A percentile compares a stretch with the other conserved stretches of the same genome.
Conservation (phyloP, 768 basidiomycete genomes). For the Scleroderma bovista region DNA sequence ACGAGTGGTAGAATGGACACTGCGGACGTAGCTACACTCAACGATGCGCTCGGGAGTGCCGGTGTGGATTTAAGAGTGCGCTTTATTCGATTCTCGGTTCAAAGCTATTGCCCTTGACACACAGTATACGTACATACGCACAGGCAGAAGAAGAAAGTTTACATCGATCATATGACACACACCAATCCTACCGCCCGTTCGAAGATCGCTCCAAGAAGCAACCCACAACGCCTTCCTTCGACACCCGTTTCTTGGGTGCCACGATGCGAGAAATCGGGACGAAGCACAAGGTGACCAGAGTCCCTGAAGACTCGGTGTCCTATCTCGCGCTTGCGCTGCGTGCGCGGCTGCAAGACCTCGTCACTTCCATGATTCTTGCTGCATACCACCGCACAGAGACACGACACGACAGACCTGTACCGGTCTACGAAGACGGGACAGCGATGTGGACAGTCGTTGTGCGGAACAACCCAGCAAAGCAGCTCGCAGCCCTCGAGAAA, state of each 20-base stretch:
- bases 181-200: constrained; percentile 56
- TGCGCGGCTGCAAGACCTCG: constrained; percentile 62
- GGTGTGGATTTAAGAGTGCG: constrained; percentile 79
- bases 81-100: constrained; percentile 1
- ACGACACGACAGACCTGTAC: constrained; percentile 61
- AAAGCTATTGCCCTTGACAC: neutral
- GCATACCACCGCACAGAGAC: constrained; percentile 65
- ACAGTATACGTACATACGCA: neutral
- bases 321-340: constrained; percentile 80
- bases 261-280: constrained; percentile 65
- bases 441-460: constrained; percentile 84
- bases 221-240: constrained; percentile 62
- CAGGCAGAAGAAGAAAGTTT: constrained; percentile 85
- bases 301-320: constrained; percentile 68
- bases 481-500: constrained; percentile 68
- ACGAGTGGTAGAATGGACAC: constrained; percentile 45
- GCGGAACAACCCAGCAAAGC: constrained; percentile 74
- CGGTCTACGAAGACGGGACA: constrained; percentile 56
- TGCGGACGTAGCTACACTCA: constrained; percentile 70
- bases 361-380: constrained; percentile 63
- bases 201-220: constrained; percentile 82
- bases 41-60: constrained; percentile 81
- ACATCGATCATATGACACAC: constrained; percentile 59
- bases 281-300: constrained; percentile 59
- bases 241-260: constrained; percentile 55